Evolutionary conservation across 306 rosid genomes (phyloP), one percentile per base, ranked within the genome.

Genomic region (Fragaria iinumae): DNA sequence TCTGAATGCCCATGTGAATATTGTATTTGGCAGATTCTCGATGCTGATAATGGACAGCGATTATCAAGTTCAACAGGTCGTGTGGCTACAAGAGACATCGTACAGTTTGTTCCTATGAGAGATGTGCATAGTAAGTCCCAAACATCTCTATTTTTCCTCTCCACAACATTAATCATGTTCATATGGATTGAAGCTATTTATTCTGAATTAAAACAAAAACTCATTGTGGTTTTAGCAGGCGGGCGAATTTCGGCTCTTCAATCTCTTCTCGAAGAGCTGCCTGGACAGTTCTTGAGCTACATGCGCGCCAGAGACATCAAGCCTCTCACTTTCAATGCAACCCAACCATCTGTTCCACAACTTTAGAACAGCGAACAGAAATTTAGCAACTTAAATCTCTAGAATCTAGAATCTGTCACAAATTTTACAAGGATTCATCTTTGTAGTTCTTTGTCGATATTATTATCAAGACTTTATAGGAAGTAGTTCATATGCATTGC

Each of bases 101-200:
- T 95, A 27, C 98, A 95, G 77, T 95, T 95, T 86, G 93, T 95
- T 62, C 89, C 96, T 0, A 89, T 92, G 90, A 82, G 88, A 75
- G 88, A 89, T 68, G 92, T 92, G 53, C 90, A 89, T 3, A 80
- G 98, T 92, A 60, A 84, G 96, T 80, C 59, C 29, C 25, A 11
- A 39, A 14, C 5, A 55, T 47, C 41, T 57, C 43, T 60, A 20
- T 36, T 20, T 32, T 47, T 27, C 11, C 44, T 53, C 14, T 36
- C 11, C 49, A 9, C 6, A 50, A 50, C 27, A 52, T 11, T 53
- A 11, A 1, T 10, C 10, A 50, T 23, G 64, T 49, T 29, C n/a
- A 3, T 52, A 39, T 39, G 36, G 20, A 20, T 49, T 34, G 55
- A 64, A 21, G 3, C 23, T 29, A 45, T 4, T 56, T 56, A 18